Conservation (phyloP, 2,329 filamentous ascomycete species). For the Dryadomyces sulphureus region DNA sequence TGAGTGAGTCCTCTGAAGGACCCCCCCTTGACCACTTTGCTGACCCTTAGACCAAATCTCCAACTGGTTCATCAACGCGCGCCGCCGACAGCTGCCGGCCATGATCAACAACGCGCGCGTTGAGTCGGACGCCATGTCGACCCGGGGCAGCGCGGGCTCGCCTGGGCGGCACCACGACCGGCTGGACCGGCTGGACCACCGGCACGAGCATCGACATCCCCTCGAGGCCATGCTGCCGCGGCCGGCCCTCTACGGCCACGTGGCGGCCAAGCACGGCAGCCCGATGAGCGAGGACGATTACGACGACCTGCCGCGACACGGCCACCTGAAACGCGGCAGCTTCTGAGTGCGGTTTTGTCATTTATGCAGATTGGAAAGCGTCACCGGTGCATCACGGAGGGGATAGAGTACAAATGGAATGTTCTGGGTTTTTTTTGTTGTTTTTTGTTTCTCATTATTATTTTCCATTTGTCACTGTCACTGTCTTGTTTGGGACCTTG, state of each 20-base stretch:
- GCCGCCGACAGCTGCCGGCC: constrained; percentile 47
- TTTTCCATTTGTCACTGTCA: background rate
- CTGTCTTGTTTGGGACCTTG: no score
- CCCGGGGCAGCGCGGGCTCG: constrained; percentile 13
- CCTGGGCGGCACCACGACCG: no score
- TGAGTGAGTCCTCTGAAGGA: constrained; percentile 57
- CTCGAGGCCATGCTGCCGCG: constrained; percentile 13
- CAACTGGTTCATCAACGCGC: constrained; percentile 72
- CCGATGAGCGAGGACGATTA: constrained; percentile 35
- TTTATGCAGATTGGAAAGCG: background rate
- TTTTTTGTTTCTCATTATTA: background rate
- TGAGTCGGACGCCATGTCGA: constrained; percentile 32
- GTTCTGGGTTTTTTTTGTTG: background rate
- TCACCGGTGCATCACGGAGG: no score
- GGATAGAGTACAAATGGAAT: background rate
- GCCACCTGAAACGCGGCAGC: constrained; percentile 30
- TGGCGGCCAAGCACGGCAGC: constrained; percentile 15
- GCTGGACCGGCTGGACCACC: no score
- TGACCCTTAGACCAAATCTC: constrained; percentile 46
- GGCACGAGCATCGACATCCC: constrained; percentile 11
- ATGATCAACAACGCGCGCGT: constrained; percentile 42
- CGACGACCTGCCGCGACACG: constrained; percentile 18
- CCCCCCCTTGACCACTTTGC: background rate
- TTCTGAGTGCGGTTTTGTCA: background rate
- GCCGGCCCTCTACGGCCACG: constrained; percentile 14